Conservation (phyloP, 78 protist species). For the Dictyostelium capitatum region DNA sequence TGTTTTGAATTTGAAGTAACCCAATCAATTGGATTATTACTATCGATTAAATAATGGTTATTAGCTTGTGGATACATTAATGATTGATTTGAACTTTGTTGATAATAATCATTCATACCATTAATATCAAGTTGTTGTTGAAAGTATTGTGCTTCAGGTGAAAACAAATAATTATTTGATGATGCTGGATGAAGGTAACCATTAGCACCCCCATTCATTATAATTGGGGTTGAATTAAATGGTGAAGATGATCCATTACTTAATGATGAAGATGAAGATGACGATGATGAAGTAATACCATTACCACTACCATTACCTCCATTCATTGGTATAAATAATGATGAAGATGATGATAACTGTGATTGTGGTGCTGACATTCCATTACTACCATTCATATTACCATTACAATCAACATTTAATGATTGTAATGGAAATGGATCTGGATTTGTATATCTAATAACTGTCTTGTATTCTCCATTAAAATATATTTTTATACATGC, state of each 20-base stretch:
- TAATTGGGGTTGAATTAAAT: not conserved
- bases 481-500: conserved; percentile 59
- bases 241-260: not conserved
- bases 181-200: not conserved
- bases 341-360: conserved; percentile 3
- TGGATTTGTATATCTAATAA: conserved; percentile 69
- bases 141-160: not conserved
- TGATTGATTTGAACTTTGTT: not conserved
- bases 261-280: not conserved
- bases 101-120: not conserved
- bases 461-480: conserved; percentile 69
- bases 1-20: not conserved
- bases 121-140: conserved; percentile 8
- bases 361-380: not conserved
- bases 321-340: not conserved
- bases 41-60: not conserved
- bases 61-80: conserved; percentile 7
- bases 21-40: conserved; percentile 13
- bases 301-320: not conserved
- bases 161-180: conserved; percentile 18
- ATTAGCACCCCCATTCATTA: not conserved
- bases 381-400: not conserved
- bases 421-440: conserved; percentile 70
- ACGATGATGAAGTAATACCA: not conserved
- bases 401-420: not conserved